phyloP scores from a whole-genome alignment of 2,329 filamentous ascomycete species.

The Aureobasidium sp. region DNA sequence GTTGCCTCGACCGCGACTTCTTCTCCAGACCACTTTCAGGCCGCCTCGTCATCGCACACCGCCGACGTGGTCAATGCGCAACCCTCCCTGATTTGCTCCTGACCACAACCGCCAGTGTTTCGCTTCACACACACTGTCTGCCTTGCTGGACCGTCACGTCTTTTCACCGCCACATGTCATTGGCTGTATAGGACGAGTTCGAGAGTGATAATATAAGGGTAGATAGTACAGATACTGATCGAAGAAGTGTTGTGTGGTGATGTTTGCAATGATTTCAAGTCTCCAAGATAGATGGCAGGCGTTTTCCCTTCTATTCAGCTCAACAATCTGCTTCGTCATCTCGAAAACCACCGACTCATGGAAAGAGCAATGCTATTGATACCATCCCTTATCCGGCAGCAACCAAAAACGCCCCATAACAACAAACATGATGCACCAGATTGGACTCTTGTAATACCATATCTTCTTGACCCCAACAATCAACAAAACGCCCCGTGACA shows the following conservation, averaged over 20 bases:
- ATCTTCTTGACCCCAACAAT: background rate
- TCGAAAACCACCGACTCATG: background rate
- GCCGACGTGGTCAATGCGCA: background rate
- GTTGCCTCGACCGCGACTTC: background rate
- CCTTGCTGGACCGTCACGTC: background rate
- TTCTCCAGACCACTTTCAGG: constrained; percentile 8
- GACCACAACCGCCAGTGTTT: background rate
- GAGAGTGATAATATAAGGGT: too few relatives aligned
- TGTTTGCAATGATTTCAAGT: background rate
- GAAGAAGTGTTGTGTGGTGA: background rate
- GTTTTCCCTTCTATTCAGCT: background rate
- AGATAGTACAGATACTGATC: too few relatives aligned
- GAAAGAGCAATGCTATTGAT: background rate
- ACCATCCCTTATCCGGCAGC: background rate
- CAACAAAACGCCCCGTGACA: background rate
- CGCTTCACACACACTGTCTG: background rate
- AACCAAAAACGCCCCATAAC: background rate
- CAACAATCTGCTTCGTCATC: background rate
- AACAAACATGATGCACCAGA: constrained; percentile 6
- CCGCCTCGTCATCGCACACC: constrained; percentile 6
- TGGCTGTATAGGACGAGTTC: too few relatives aligned
- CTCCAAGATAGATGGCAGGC: background rate
- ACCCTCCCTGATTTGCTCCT: background rate
- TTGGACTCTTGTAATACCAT: background rate
- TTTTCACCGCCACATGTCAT: background rate